Conservation (phyloP, 805 yeast species). For the Kluyveromyces starmeri region DNA sequence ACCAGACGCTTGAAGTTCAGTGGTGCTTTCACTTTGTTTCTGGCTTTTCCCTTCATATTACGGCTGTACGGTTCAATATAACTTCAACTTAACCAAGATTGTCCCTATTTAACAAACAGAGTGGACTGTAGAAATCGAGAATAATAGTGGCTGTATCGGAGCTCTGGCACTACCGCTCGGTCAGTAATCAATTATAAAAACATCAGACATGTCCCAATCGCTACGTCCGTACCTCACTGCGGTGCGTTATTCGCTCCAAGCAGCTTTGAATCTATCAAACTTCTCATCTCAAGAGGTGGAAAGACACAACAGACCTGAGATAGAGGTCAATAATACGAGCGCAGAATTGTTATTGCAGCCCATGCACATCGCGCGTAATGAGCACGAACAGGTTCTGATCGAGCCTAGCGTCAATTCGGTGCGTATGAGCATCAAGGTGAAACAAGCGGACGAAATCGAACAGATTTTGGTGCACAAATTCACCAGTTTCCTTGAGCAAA, state of each 20-base stretch:
- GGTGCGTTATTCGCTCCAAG: conserved; percentile 86
- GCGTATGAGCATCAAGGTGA: conserved; percentile 82
- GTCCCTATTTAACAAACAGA: no score
- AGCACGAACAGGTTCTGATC: conserved; percentile 82
- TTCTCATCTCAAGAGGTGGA: conserved; percentile 93
- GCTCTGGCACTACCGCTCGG: no score
- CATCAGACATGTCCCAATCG: conserved; percentile 81
- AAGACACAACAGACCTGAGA: conserved; percentile 95
- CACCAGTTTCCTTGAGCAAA: conserved; percentile 83
- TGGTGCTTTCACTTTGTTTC: no score
- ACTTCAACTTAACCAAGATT: no score
- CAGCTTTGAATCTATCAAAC: conserved; percentile 86
- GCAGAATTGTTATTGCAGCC: conserved; percentile 83
- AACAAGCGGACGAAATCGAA: conserved; percentile 97
- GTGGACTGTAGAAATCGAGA: no score
- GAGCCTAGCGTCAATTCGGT: conserved; percentile 92
- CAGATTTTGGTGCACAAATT: conserved; percentile 89
- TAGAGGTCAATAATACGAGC: conserved; percentile 71
- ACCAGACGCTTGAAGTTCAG: no score
- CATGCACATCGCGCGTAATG: conserved; percentile 85
- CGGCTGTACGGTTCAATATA: no score
- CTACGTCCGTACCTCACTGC: conserved; percentile 90
- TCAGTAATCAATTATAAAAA: no score
- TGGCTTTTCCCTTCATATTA: no score
- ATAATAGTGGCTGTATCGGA: no score